Base-by-base conservation (phyloP, 108 stramenopile genomes). In the Conticribra weissflogii region DNA sequence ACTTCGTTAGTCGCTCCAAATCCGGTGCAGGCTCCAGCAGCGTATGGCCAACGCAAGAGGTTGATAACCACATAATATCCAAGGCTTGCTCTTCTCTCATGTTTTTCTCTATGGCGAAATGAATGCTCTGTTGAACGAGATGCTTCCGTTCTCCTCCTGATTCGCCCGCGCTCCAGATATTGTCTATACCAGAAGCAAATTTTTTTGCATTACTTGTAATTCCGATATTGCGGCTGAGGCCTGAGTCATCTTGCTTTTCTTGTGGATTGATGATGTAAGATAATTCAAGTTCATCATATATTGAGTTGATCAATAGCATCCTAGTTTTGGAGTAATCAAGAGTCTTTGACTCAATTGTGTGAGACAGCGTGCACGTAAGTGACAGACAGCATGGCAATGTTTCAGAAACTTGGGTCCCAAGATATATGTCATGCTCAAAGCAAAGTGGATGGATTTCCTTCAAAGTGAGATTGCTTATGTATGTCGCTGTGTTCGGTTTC, bases 121-220 rank as follows among this genome's bases (percentile, higher is more conserved):
- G 44, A 9, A 45, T 9, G 44, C 14, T 45, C 44, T 52, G 51
- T 17, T 52, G 21, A 14, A 52, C 16, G 4, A 52, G 5, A 52
- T 52, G 51, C 17, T 52, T 52, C 18, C 51, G 51, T 17, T 52
- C 51, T 52, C 51, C 51, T 7, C 51, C 51, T 5, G 17, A 7
- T 17, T 52, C 51, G 17, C 51, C 51, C 18, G 51, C 18, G 21
- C 23, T 7, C 14, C 17, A 52, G 18, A 52, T 7, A 15, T 18
- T 22, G 23, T 52, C 51, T 5, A 52, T 52, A 4, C 4, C 5
- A 7, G 23, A 22, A 52, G 21, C 51, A 52, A 52, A 22, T 17
- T 52, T 52, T 17, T 52, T 22, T 5, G 5, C 23, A 52, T 5
- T 17, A 52, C 23, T 22, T 7, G 51, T 52, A 17, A 52, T 52